Percentiles rank a stretch among this genome's conserved stretches.
These are phyloP conservation scores for Atalantia buxifolia DNA, from an alignment of 345 rosid species.

Conservation along the genomic window DNA sequence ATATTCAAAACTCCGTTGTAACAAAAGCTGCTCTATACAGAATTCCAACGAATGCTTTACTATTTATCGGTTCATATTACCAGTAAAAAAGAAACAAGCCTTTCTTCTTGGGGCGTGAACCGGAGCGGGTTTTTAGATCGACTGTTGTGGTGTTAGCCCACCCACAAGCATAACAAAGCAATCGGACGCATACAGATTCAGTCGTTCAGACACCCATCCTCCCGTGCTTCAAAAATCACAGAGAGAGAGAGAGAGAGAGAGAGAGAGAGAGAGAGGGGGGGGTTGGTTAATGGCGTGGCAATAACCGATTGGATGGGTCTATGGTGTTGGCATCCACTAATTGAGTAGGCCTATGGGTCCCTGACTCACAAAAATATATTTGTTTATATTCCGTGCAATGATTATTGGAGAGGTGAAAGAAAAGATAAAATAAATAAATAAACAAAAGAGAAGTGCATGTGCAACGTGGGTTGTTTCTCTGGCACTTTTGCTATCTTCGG, in stretches of 20 bases:
- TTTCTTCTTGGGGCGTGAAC: background rate
- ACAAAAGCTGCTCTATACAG: too few species aligned
- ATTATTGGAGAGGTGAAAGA: conserved; percentile 32
- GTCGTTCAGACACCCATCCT: conserved; percentile 2
- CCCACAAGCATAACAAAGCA: background rate
- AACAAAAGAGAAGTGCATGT: conserved; percentile 38
- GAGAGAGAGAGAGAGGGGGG: background rate
- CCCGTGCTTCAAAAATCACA: background rate
- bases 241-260: too few species aligned
- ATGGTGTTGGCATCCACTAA: conserved; percentile 41
- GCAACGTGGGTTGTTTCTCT: conserved; percentile 35
- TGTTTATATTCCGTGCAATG: conserved; percentile 43
- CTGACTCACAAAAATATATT: background rate
- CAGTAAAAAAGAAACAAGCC: too few species aligned
- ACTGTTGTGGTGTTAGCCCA: background rate
- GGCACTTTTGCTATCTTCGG: conserved; percentile 29
- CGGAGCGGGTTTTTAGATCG: background rate
- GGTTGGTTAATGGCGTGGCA: conserved; percentile 19
- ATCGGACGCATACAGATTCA: background rate
- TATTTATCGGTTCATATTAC: too few species aligned
- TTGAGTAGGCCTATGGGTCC: conserved; percentile 21
- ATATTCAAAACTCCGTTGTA: too few species aligned
- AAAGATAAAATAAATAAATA: conserved; percentile 2
- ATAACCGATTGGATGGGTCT: conserved; percentile 6
- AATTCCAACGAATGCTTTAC: too few species aligned